Evolutionary conservation across 768 basidiomycete species (phyloP).

Genomic region (Zangia roseola): DNA sequence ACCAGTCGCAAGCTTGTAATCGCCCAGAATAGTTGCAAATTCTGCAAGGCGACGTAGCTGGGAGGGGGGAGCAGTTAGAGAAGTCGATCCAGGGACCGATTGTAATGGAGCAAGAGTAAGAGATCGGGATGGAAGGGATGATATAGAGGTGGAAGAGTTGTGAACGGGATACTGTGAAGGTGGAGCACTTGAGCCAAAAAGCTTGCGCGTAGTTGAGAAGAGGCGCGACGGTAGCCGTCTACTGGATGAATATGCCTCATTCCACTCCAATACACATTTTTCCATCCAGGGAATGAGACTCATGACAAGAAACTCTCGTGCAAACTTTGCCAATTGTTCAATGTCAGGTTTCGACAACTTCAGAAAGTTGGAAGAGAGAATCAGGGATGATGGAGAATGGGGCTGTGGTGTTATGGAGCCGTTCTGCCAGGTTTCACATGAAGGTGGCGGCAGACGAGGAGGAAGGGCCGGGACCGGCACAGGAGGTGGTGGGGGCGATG

Average conservation of each 20-base stretch:
- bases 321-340: slow-evolving; percentile 69
- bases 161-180: slow-evolving; percentile 44
- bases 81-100: slow-evolving; percentile 19
- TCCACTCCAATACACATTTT: slow-evolving; percentile 90
- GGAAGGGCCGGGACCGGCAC: slow-evolving; percentile 63
- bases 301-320: slow-evolving; percentile 86
- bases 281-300: slow-evolving; percentile 97
- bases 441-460: slow-evolving; percentile 63
- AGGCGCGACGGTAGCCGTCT: slow-evolving; percentile 78
- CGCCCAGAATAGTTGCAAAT: slow-evolving; percentile 90
- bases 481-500: slow-evolving; percentile 60
- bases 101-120: slow-evolving; percentile 37
- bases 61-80: slow-evolving; percentile 43
- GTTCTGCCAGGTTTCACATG: slow-evolving; percentile 24
- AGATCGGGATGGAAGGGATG: slow-evolving; percentile 37
- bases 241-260: slow-evolving; percentile 80
- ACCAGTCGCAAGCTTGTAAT: slow-evolving; percentile 76
- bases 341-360: slow-evolving; percentile 71
- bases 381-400: neutral
- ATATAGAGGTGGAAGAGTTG: slow-evolving; percentile 37
- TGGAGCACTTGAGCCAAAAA: slow-evolving; percentile 68
- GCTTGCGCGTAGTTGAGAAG: slow-evolving; percentile 81
- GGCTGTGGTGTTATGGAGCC: slow-evolving; percentile 4
- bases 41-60: slow-evolving; percentile 91
- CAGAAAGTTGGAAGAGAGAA: slow-evolving; percentile 35